Conservation (phyloP, 2,329 filamentous ascomycete species). For the Daldinia sp. region DNA sequence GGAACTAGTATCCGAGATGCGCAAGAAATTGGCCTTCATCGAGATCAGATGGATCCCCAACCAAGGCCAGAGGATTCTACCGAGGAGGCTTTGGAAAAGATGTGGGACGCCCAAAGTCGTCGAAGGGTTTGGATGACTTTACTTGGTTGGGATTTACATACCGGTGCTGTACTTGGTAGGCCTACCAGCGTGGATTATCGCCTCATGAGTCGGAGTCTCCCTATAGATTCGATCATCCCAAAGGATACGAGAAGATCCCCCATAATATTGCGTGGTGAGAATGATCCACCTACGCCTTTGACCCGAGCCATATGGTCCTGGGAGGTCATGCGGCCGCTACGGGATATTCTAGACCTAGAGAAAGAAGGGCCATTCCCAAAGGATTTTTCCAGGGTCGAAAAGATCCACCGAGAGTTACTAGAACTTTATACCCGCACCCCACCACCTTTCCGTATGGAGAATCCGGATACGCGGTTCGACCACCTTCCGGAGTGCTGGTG, state of each 20-base stretch:
- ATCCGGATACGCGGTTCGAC: slow-evolving; percentile 67
- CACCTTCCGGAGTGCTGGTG: slow-evolving; percentile 60
- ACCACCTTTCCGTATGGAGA: slow-evolving; percentile 60
- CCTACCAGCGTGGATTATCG: slow-evolving; percentile 64
- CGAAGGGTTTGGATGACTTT: slow-evolving; percentile 66
- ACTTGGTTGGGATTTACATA: slow-evolving; percentile 63
- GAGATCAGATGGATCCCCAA: slow-evolving; percentile 60
- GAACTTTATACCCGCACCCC: slow-evolving; percentile 60
- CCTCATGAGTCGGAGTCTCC: slow-evolving; percentile 56
- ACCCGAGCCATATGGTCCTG: slow-evolving; percentile 62
- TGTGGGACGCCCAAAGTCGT: slow-evolving; percentile 66
- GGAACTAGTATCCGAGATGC: slow-evolving; percentile 67
- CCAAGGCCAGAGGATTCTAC: slow-evolving; percentile 53
- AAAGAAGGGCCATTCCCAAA: slow-evolving; percentile 63
- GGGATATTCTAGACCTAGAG: slow-evolving; percentile 64
- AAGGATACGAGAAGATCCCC: slow-evolving; percentile 57
- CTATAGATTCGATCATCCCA: slow-evolving; percentile 62
- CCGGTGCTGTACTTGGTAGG: slow-evolving; percentile 61
- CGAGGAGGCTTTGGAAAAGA: slow-evolving; percentile 61
- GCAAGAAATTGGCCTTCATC: slow-evolving; percentile 68
- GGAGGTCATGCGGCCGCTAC: slow-evolving; percentile 57
- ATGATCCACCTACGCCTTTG: slow-evolving; percentile 65
- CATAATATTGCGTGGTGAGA: slow-evolving; percentile 56
- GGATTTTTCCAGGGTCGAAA: slow-evolving; percentile 62
- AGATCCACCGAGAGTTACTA: slow-evolving; percentile 60